Percentiles rank a stretch among this genome's conserved stretches.
These are phyloP conservation scores for Penicillium egyptiacum DNA, from an alignment of 495 filamentous ascomycete genomes.

Conservation along the genomic window DNA sequence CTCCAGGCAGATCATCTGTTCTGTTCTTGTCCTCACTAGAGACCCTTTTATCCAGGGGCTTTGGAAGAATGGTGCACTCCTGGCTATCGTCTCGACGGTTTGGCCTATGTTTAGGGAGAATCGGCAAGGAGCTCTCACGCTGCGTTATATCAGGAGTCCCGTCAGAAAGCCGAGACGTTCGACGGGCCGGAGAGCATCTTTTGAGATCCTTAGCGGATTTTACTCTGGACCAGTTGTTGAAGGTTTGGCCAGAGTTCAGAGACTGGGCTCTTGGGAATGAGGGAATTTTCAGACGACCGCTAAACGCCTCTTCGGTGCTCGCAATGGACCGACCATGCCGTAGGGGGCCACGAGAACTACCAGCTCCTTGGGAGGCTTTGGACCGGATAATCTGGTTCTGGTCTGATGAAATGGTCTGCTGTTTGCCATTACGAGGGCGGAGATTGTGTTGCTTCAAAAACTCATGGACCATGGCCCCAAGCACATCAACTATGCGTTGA, in stretches of 20 bases:
- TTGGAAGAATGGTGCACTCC: not conserved
- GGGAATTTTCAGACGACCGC: conserved; percentile 35
- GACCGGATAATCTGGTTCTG: conserved; percentile 3
- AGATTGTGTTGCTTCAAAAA: conserved; percentile 70
- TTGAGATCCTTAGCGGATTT: conserved; percentile 54
- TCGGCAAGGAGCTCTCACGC: not conserved
- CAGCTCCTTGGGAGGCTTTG: not conserved
- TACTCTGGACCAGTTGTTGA: conserved; percentile 65
- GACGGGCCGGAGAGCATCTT: not conserved
- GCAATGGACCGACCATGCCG: not conserved
- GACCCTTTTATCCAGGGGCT: not conserved
- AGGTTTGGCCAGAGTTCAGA: conserved; percentile 31
- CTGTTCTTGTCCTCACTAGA: not conserved
- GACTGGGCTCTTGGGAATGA: conserved; percentile 26
- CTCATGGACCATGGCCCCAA: conserved; percentile 61
- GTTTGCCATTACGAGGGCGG: conserved; percentile 44
- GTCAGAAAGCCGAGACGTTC: not conserved
- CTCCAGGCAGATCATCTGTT: not conserved
- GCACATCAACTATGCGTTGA: conserved; percentile 57
- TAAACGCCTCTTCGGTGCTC: conserved; percentile 31
- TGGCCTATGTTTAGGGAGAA: not conserved
- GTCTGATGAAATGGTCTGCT: conserved; percentile 12
- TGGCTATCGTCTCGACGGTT: not conserved
- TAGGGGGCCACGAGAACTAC: not conserved
- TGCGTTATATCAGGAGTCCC: not conserved